A percentile compares a stretch with the other conserved stretches of the same genome.
These are phyloP conservation scores for Beauveria pseudobassiana DNA, from an alignment of 2,329 filamentous ascomycete genomes.

Conservation along the genomic window DNA sequence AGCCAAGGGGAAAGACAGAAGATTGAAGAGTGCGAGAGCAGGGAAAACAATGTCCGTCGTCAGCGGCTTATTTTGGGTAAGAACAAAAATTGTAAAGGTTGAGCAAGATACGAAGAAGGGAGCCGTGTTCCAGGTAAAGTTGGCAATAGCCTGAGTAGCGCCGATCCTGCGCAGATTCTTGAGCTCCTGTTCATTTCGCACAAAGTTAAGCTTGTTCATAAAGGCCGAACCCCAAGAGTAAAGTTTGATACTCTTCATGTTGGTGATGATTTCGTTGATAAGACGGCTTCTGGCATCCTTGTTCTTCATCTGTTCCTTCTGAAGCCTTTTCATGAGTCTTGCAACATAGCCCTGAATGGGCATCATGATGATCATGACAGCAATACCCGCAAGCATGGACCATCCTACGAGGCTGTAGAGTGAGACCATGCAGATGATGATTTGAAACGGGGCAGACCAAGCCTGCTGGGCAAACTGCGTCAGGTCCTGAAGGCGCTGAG, in stretches of 20 bases:
- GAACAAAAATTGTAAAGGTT: conserved; percentile 89
- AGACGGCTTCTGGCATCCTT: conserved; percentile 89
- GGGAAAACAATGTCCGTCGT: conserved; percentile 96
- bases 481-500: conserved; percentile 87
- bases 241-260: conserved; percentile 99
- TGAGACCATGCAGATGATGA: conserved; percentile 88
- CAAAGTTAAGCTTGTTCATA: conserved; percentile 93
- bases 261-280: conserved; percentile 97
- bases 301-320: conserved; percentile 98
- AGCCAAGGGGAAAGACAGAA: conserved; percentile 89
- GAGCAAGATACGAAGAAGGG: conserved; percentile 96
- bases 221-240: conserved; percentile 97
- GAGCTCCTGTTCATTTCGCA: conserved; percentile 91
- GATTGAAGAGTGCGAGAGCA: conserved; percentile 84
- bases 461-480: conserved; percentile 92
- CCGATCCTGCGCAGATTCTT: conserved; percentile 95
- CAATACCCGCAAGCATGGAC: conserved; percentile 93
- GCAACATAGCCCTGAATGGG: conserved; percentile 91
- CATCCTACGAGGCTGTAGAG: conserved; percentile 90
- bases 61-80: conserved; percentile 71
- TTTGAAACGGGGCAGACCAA: conserved; percentile 97
- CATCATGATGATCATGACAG: conserved; percentile 95
- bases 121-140: conserved; percentile 96
- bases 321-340: conserved; percentile 84
- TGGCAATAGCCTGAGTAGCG: conserved; percentile 85